Evolutionary conservation across 1,139 yeast species (phyloP).

Genomic region (Candida tropicalis): DNA sequence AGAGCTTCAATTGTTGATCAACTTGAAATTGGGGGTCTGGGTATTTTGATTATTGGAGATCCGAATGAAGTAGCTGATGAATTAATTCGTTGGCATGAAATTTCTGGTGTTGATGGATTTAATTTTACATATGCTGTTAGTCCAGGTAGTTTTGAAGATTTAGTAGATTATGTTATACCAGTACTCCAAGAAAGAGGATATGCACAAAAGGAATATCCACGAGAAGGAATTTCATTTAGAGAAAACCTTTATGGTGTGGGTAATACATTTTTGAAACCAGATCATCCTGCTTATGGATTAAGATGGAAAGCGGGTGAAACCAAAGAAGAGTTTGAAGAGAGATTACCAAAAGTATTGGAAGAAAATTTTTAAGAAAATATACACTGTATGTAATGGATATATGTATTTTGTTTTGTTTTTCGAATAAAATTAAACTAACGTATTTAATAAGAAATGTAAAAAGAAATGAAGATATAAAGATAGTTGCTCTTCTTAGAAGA

Average conservation of each 20-base stretch:
- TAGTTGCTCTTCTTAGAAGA: slow-evolving; percentile 10
- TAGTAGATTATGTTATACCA: slow-evolving; percentile 28
- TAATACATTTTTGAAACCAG: slow-evolving; percentile 20
- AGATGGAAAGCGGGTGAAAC: slow-evolving; percentile 41
- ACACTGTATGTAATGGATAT: background rate
- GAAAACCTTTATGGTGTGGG: slow-evolving; percentile 28
- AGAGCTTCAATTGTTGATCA: slow-evolving; percentile 27
- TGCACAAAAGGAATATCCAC: slow-evolving; percentile 31
- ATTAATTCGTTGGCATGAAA: slow-evolving; percentile 30
- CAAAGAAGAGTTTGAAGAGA: slow-evolving; percentile 34
- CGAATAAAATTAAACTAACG: background rate
- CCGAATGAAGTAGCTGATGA: slow-evolving; percentile 30
- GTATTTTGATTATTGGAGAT: slow-evolving; percentile 26
- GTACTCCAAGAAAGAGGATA: slow-evolving; percentile 27
- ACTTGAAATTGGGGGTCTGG: slow-evolving; percentile 26
- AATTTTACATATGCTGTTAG: slow-evolving; percentile 29
- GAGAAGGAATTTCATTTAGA: slow-evolving; percentile 24
- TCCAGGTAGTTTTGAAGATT: slow-evolving; percentile 29
- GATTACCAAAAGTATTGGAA: slow-evolving; percentile 20
- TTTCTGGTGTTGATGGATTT: slow-evolving; percentile 30
- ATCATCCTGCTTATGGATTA: slow-evolving; percentile 40
- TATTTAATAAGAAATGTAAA: background rate
- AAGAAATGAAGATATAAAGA: background rate
- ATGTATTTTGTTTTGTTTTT: background rate
- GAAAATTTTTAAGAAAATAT: slow-evolving; percentile 12